Percentiles rank a stretch among this genome's conserved stretches.
Evolutionary conservation across 495 filamentous ascomycete genomes (phyloP).

Genomic region (Talaromyces adpressus): DNA sequence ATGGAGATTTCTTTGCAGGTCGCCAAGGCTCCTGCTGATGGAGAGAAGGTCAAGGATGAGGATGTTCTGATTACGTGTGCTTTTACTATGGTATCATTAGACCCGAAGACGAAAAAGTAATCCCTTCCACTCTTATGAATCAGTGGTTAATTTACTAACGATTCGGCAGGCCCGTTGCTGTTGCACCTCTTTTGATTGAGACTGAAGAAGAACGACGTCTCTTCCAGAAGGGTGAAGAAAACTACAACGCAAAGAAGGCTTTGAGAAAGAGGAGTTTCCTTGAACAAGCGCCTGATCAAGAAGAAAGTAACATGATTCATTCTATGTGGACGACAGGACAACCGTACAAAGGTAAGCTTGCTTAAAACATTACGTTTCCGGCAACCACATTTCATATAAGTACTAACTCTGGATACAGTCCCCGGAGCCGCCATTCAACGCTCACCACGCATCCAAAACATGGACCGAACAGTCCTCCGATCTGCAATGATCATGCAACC

Average conservation of each 20-base stretch:
- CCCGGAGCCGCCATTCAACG: constrained; percentile 4
- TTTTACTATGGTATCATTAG: constrained; percentile 79
- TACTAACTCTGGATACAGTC: not conserved
- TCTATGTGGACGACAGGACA: constrained; percentile 70
- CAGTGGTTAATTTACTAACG: constrained; percentile 9
- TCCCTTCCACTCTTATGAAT: not conserved
- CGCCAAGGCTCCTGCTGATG: constrained; percentile 52
- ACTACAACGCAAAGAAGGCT: constrained; percentile 68
- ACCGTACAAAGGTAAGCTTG: constrained; percentile 48
- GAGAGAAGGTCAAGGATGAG: constrained; percentile 50
- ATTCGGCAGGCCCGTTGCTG: constrained; percentile 37
- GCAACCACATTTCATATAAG: not conserved
- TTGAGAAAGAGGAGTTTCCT: constrained; percentile 55
- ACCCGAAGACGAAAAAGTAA: constrained; percentile 65
- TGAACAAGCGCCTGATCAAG: constrained; percentile 66
- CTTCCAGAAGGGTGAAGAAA: constrained; percentile 63
- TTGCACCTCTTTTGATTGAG: constrained; percentile 55
- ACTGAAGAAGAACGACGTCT: constrained; percentile 65
- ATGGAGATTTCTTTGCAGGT: constrained; percentile 78
- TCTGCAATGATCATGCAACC: constrained; percentile 83
- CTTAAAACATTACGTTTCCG: not conserved
- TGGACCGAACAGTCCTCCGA: constrained; percentile 59
- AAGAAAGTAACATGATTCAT: constrained; percentile 74
- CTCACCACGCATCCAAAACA: constrained; percentile 54
- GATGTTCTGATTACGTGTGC: constrained; percentile 73